phyloP scores from a whole-genome alignment of 768 basidiomycete species.

The Holtermanniella nyarrowii region DNA sequence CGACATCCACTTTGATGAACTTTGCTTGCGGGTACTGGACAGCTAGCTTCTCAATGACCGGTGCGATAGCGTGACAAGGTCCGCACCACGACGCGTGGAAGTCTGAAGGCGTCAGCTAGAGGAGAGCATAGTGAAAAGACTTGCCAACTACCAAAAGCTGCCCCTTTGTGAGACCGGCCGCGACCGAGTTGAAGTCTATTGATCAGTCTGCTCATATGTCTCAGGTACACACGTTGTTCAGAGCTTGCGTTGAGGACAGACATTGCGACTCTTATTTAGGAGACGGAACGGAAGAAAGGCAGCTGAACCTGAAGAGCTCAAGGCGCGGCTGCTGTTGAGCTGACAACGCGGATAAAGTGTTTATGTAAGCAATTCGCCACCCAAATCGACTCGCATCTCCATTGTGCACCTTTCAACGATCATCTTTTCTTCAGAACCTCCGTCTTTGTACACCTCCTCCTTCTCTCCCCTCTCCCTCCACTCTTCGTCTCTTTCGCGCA shows the following conservation, averaged over 20 bases:
- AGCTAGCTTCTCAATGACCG: conserved; percentile 25
- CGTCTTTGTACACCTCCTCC: neutral
- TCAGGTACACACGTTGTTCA: neutral
- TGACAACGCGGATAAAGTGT: neutral
- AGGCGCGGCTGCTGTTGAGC: too few relatives aligned
- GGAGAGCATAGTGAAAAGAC: too few relatives aligned
- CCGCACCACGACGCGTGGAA: conserved; percentile 37
- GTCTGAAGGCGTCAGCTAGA: conserved; percentile 12
- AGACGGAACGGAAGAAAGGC: neutral
- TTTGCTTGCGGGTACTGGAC: conserved; percentile 5
- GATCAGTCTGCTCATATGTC: neutral
- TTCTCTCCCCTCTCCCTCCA: neutral
- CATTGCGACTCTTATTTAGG: neutral
- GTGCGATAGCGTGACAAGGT: conserved; percentile 38
- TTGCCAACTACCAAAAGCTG: conserved; percentile 37
- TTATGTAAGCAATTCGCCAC: neutral
- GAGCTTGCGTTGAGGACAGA: neutral
- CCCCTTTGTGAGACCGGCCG: conserved; percentile 16
- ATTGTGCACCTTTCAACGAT: too few relatives aligned
- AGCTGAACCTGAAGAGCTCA: too few relatives aligned
- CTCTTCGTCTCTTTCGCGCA: neutral
- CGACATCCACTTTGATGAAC: conserved; percentile 36
- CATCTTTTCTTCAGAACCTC: neutral
- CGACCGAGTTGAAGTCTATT: conserved; percentile 33
- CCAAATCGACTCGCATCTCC: too few relatives aligned